Conservation (phyloP, 495 filamentous ascomycete species). For the Penicillium simplicissimum region DNA sequence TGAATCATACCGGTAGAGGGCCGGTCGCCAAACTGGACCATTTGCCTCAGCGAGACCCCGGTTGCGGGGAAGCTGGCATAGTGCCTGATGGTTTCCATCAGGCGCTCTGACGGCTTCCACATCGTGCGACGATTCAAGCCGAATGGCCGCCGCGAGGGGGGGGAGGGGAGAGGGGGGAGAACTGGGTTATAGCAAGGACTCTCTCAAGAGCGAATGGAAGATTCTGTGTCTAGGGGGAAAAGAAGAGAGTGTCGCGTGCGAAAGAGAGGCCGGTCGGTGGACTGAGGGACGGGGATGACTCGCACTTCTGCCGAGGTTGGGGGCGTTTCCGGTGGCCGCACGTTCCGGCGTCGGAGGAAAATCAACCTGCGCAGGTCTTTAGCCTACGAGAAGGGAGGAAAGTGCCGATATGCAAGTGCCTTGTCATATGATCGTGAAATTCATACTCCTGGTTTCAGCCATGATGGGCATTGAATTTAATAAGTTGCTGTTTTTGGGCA, state of each 20-base stretch:
- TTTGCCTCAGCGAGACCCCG: slow-evolving; percentile 93
- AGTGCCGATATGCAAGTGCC: slow-evolving; percentile 3
- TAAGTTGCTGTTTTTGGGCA: no score
- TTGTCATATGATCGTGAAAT: not conserved
- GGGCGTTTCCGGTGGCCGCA: slow-evolving; percentile 21
- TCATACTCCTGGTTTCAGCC: not conserved
- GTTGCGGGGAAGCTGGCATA: slow-evolving; percentile 97
- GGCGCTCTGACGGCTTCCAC: slow-evolving; percentile 85
- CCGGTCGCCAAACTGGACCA: slow-evolving; percentile 96
- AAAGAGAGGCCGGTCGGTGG: not conserved
- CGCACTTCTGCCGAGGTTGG: slow-evolving; percentile 31
- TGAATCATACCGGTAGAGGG: slow-evolving; percentile 74
- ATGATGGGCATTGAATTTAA: no score
- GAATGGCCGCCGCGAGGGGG: slow-evolving; percentile 26
- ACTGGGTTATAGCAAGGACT: not conserved
- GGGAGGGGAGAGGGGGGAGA: slow-evolving; percentile 12
- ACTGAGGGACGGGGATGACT: slow-evolving; percentile 10
- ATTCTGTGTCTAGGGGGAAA: slow-evolving; percentile 6
- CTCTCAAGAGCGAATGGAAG: slow-evolving; percentile 1
- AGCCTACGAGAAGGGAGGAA: not conserved
- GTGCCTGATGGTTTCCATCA: slow-evolving; percentile 99
- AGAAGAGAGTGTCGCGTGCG: slow-evolving; percentile 34
- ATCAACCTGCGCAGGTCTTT: no score
- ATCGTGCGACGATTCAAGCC: slow-evolving; percentile 51
- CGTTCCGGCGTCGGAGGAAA: slow-evolving; percentile 28